Conservation (phyloP, 2,329 filamentous ascomycete species). For the Rosellinia necatrix region DNA sequence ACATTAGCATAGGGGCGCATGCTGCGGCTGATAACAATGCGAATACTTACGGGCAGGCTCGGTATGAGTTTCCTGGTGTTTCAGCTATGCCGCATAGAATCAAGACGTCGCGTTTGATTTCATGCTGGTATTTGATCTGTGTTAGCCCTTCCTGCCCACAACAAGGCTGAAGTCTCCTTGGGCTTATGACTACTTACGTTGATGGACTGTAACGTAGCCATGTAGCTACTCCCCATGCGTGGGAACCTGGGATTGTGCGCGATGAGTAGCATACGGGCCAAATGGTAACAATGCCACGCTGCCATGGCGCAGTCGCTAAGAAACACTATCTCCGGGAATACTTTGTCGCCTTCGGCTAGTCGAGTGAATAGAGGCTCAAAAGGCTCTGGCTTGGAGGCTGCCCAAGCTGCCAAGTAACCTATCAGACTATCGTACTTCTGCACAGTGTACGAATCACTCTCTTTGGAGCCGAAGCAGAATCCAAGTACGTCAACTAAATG, state of each 20-base stretch:
- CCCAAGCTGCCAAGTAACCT: not conserved
- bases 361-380: slow-evolving; percentile 1
- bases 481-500: slow-evolving; percentile 4
- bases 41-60: not conserved
- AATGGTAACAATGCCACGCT: slow-evolving; percentile 3
- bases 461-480: not conserved
- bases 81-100: slow-evolving; percentile 7
- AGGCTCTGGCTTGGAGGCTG: not conserved
- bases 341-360: not conserved
- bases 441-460: not conserved
- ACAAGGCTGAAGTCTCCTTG: not conserved
- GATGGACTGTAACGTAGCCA: not conserved
- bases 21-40: not conserved
- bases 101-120: slow-evolving; percentile 1
- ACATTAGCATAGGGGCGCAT: not conserved
- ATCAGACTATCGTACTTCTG: not conserved
- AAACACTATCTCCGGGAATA: slow-evolving; percentile 8
- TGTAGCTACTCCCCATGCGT: not conserved
- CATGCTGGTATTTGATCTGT: not conserved
- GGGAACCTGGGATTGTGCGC: not conserved
- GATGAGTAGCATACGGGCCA: slow-evolving; percentile 2
- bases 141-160: not conserved
- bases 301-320: slow-evolving; percentile 2
- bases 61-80: not conserved
- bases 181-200: not conserved